phyloP scores from a whole-genome alignment of 306 rosid species.

The Prunus fruticosa region DNA sequence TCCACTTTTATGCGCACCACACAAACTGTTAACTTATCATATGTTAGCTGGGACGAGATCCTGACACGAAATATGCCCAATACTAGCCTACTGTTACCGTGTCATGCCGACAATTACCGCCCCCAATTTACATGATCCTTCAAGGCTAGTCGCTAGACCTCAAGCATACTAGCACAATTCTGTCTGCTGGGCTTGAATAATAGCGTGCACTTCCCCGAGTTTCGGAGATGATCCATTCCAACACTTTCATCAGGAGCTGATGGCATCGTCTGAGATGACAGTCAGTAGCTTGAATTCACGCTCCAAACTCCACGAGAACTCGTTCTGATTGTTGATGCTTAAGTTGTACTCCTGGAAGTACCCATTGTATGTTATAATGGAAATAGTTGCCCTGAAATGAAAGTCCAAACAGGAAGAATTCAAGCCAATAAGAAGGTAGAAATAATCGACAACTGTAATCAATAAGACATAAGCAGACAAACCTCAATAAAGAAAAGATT shows the following conservation, averaged over 20 bases:
- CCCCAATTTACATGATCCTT: neutral
- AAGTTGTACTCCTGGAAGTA: slow-evolving; percentile 72
- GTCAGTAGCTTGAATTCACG: slow-evolving; percentile 67
- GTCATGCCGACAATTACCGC: neutral
- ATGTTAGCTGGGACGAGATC: neutral
- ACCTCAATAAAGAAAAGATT: neutral
- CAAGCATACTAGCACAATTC: neutral
- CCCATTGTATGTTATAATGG: slow-evolving; percentile 67
- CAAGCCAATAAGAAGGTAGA: slow-evolving; percentile 14
- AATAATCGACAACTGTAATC: neutral
- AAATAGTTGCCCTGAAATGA: slow-evolving; percentile 60
- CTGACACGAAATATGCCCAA: neutral
- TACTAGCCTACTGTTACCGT: neutral
- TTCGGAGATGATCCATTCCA: neutral
- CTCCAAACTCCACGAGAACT: slow-evolving; percentile 60
- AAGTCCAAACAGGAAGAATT: slow-evolving; percentile 16
- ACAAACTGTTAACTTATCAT: neutral
- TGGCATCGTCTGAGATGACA: slow-evolving; percentile 35
- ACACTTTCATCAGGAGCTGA: slow-evolving; percentile 28
- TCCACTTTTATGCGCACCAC: too few species aligned
- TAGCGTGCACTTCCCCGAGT: neutral
- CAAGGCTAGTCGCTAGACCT: neutral
- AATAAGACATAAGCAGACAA: neutral
- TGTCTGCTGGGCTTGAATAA: neutral
- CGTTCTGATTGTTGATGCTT: slow-evolving; percentile 53